Evolutionary conservation across 2,329 filamentous ascomycete genomes (phyloP), one percentile per base, ranked within the genome.

Genomic region (Xylariaceae sp.): DNA sequence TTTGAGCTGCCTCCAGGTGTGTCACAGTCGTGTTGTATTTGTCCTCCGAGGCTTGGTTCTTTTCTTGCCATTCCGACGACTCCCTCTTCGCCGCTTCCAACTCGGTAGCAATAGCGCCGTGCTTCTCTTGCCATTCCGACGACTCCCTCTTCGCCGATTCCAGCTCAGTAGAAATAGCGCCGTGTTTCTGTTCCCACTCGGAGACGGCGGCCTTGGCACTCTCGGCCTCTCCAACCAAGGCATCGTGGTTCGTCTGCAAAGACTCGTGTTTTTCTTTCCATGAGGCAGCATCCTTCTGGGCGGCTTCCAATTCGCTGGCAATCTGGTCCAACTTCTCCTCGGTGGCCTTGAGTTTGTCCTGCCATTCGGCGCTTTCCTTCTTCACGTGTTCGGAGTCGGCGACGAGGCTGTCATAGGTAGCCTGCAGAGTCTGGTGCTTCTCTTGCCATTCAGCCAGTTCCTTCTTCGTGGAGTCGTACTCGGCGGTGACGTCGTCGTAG

Each of bases 1-100:
- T 60, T 63, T 65, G 64, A 9, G 59, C 55, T 4, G 52, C 53
- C 8, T 63, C 61, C 35, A 63, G 57, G 56, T 69, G 64, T 3
- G 66, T 34, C 26, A 31, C 39, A 4, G 55, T 11, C 30, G 34
- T 37, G 12, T 56, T 39, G 52, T 58, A 37, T 53, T 64, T 64
- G 43, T 68, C 62, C 64, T 66, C 67, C 26, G 61, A 55, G 42
- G 65, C 57, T 49, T 68, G 67, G n/a, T 44, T 26, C 27, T 44
- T 44, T 27, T 44, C 59, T 52, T 65, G 53, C n/a, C 58, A 54
- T 41, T 63, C 61, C 1, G 63, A 57, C 6, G 58, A 56, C 32
- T 58, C 59, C 46, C 65, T 60, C 63, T 65, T 65, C 9, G 59
- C 55, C 5, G 52, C 53, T 6, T 63, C 61, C 35, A 63, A 58